Conservation (phyloP, 129 eudicot genomes). For the Smallanthus sonchifolius region DNA sequence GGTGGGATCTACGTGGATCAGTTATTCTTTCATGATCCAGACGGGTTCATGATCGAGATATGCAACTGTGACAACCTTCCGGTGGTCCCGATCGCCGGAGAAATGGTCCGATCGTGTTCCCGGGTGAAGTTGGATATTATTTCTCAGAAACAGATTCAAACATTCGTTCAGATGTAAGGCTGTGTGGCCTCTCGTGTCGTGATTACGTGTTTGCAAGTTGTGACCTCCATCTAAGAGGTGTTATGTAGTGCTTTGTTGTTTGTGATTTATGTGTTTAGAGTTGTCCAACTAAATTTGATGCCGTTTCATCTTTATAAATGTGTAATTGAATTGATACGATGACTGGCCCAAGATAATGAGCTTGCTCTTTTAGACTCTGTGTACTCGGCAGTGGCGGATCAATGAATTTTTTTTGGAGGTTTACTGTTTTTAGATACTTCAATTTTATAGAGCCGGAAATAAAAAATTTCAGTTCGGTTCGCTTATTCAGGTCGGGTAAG, state of each 20-base stretch:
- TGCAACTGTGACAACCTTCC: constrained; percentile 93
- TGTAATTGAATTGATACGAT: not conserved
- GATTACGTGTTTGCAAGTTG: not conserved
- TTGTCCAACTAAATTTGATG: not conserved
- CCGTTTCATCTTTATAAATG: not conserved
- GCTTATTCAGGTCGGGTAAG: no score
- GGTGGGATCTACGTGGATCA: constrained; percentile 87
- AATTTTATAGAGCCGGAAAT: no score
- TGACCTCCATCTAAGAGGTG: not conserved
- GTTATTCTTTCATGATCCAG: constrained; percentile 91
- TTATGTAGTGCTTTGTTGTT: not conserved
- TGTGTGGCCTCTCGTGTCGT: not conserved
- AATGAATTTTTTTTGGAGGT: no score
- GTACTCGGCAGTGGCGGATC: no score
- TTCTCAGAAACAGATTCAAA: constrained; percentile 34
- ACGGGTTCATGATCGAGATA: constrained; percentile 92
- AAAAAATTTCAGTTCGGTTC: no score
- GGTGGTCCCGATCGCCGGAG: constrained; percentile 73
- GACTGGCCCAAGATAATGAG: not conserved
- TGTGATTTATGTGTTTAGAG: not conserved
- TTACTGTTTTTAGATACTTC: no score
- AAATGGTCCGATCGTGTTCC: constrained; percentile 76
- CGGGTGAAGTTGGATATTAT: constrained; percentile 45
- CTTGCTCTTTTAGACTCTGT: no score
- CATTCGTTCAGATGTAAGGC: constrained; percentile 28